Evolutionary conservation across 345 rosid species (phyloP).

Genomic region (Bruguiera gymnorhiza): DNA sequence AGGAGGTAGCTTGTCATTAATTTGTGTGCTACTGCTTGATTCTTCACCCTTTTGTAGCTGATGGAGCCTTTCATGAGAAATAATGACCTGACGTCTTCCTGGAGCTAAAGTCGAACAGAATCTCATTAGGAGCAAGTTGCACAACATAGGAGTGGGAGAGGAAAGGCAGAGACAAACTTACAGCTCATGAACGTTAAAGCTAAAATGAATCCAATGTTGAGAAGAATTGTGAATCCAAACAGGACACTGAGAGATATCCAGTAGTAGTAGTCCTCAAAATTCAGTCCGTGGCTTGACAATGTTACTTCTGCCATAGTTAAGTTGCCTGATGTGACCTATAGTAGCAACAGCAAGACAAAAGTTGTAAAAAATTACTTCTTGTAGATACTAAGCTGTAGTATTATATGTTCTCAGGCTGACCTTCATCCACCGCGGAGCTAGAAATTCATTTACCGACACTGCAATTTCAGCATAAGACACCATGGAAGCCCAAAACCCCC

Average conservation of each 20-base stretch:
- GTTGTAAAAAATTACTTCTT: neutral
- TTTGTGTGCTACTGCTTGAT: neutral
- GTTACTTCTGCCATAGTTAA: neutral
- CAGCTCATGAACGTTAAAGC: slow-evolving; percentile 33
- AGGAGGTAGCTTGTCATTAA: neutral
- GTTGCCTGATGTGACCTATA: neutral
- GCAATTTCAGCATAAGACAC: slow-evolving; percentile 47
- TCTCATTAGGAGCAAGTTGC: neutral
- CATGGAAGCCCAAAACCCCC: slow-evolving; percentile 57
- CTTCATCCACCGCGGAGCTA: slow-evolving; percentile 53
- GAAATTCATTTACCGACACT: slow-evolving; percentile 45
- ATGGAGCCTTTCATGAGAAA: slow-evolving; percentile 27
- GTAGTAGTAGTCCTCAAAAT: slow-evolving; percentile 29
- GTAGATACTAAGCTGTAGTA: neutral
- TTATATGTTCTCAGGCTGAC: slow-evolving; percentile 18
- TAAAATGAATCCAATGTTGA: slow-evolving; percentile 35
- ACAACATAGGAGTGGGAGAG: neutral
- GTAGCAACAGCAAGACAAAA: neutral
- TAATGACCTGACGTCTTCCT: slow-evolving; percentile 23
- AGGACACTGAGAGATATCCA: slow-evolving; percentile 41
- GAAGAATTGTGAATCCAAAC: slow-evolving; percentile 40
- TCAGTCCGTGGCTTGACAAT: slow-evolving; percentile 26
- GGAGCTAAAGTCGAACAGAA: slow-evolving; percentile 22
- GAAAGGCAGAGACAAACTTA: slow-evolving; percentile 19
- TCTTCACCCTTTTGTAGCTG: slow-evolving; percentile 10